Evolutionary conservation across 495 filamentous ascomycete species (phyloP), one percentile per base, ranked within the genome.

Genomic region (Margaritispora aquatica): DNA sequence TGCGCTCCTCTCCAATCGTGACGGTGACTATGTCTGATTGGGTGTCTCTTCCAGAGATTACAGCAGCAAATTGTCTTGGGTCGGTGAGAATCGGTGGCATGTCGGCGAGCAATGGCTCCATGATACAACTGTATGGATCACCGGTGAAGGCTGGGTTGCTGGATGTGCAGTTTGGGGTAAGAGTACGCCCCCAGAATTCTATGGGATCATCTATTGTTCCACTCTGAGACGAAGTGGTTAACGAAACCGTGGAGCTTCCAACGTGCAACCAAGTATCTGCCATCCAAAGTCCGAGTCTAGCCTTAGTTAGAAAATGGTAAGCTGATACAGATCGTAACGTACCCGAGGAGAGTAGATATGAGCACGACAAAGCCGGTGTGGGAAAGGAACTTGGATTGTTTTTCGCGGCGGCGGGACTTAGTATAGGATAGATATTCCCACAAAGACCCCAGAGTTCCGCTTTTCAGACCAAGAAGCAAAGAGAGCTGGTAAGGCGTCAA

Each of bases 211-310:
- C 9, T 52, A 29, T 24, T 7, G 4, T 4, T 7, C 19, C 9
- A 26, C 13, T 23, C 26, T 52, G 5, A 52, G 50, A 52, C 11
- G 50, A 10, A 7, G 21, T 52, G 9, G 50, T 24, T 10, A 52
- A 29, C 4, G 50, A 19, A 19, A 52, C 50, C 3, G 50, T 52
- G 26, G 50, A 52, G 22, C 13, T 52, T 23, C 44, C 44, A 48
- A 48, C 44, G 44, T 48, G 44, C 44, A 48, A 48, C 44, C 44
- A 48, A 48, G 44, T 48, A 48, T 48, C 44, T 48, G 44, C 44
- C 44, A 48, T 19, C 44, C 44, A 48, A n/a, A 48, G 44, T 48
- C 44, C 44, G 44, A 48, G 44, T n/a, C 44, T 48, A n/a, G 44
- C n/a, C 8, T 9, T 9, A 19, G 21, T n/a, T 48, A 48, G 44